These are phyloP conservation scores for Cordyceps farinosa DNA, from an alignment of 2,329 filamentous ascomycete species.

Conservation along the genomic window DNA sequence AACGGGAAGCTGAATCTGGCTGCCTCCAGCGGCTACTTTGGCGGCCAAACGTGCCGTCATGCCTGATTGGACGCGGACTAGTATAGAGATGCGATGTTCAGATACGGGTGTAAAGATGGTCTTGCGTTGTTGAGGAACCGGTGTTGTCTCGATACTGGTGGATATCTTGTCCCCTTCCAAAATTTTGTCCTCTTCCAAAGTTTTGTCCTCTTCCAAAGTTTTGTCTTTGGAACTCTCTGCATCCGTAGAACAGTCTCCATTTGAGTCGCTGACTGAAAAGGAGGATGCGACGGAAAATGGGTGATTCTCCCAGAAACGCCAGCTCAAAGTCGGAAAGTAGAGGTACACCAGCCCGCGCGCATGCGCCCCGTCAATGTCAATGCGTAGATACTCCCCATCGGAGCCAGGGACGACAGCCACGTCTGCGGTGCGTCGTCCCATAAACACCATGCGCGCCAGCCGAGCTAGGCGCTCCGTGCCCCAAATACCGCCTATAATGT, in stretches of 20 bases:
- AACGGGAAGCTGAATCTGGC: slow-evolving; percentile 22
- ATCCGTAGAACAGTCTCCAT: background rate
- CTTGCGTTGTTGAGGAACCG: background rate
- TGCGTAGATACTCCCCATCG: slow-evolving; percentile 30
- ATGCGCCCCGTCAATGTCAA: slow-evolving; percentile 28
- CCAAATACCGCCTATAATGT: slow-evolving; percentile 32
- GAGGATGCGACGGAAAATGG: slow-evolving; percentile 32
- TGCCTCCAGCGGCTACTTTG: slow-evolving; percentile 6
- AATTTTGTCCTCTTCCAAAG: background rate
- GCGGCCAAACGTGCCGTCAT: slow-evolving; percentile 24
- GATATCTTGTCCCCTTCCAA: background rate
- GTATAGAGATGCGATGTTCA: slow-evolving; percentile 22
- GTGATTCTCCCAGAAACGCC: slow-evolving; percentile 37
- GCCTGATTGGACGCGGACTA: slow-evolving; percentile 25
- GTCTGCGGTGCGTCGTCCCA: slow-evolving; percentile 24
- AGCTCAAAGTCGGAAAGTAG: slow-evolving; percentile 33
- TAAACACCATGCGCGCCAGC: slow-evolving; percentile 24
- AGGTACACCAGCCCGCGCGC: slow-evolving; percentile 32
- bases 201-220: background rate
- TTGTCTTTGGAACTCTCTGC: background rate
- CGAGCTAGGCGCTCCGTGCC: slow-evolving; percentile 29
- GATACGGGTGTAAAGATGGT: background rate
- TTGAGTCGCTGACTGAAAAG: background rate
- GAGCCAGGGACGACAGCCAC: slow-evolving; percentile 26
- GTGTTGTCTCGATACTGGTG: background rate